Evolutionary conservation across 768 basidiomycete species (phyloP).

Genomic region (Gautieria morchelliformis): DNA sequence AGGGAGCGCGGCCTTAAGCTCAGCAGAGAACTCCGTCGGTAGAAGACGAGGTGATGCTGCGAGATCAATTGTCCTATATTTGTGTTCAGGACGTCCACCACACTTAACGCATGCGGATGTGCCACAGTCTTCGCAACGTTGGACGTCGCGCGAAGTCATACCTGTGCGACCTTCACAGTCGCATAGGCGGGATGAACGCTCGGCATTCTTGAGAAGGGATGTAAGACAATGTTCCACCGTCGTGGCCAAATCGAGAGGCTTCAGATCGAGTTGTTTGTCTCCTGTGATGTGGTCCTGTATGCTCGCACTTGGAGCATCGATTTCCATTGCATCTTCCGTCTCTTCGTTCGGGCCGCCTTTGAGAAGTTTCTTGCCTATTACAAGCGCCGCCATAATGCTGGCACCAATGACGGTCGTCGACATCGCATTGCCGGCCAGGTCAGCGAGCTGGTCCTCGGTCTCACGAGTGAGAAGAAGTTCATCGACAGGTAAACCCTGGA

Average conservation of each 20-base stretch:
- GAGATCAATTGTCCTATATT: slow-evolving; percentile 47
- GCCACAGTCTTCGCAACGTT: slow-evolving; percentile 67
- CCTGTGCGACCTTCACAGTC: slow-evolving; percentile 83
- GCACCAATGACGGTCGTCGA: slow-evolving; percentile 93
- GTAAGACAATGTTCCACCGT: slow-evolving; percentile 34
- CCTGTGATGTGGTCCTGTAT: slow-evolving; percentile 54
- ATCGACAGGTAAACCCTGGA: slow-evolving; percentile 92
- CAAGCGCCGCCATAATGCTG: slow-evolving; percentile 75
- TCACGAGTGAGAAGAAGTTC: slow-evolving; percentile 87
- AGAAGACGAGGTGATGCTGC: slow-evolving; percentile 46
- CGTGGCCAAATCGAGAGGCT: slow-evolving; percentile 58
- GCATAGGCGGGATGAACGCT: slow-evolving; percentile 70
- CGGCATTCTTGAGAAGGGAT: slow-evolving; percentile 53
- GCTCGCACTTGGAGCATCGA: slow-evolving; percentile 25
- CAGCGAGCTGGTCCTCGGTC: slow-evolving; percentile 86
- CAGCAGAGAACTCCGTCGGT: slow-evolving; percentile 66
- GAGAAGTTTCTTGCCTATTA: slow-evolving; percentile 55
- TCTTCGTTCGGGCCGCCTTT: slow-evolving; percentile 39
- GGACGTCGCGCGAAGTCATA: slow-evolving; percentile 57
- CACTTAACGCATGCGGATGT: slow-evolving; percentile 77
- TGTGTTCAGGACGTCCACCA: slow-evolving; percentile 87
- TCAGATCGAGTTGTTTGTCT: slow-evolving; percentile 54
- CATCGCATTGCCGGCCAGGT: slow-evolving; percentile 96
- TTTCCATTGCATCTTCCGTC: slow-evolving; percentile 36
- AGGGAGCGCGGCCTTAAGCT: slow-evolving; percentile 71